Conservation (phyloP, 1,139 yeast genomes). For the Saccharomyces hybrid region DNA sequence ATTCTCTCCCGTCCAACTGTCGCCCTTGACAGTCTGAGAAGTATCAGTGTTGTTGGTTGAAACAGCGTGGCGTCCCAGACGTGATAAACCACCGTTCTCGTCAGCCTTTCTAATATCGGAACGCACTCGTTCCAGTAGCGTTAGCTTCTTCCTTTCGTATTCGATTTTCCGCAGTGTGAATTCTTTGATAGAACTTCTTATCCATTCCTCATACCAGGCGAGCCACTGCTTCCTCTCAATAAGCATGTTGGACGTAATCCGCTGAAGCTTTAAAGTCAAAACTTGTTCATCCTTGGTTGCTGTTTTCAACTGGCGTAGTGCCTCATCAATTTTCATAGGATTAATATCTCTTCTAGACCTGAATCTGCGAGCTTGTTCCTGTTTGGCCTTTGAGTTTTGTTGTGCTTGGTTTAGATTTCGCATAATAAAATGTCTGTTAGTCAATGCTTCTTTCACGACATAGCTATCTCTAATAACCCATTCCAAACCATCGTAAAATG, state of each 20-base stretch:
- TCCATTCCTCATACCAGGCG: constrained; percentile 47
- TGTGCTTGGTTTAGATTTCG: constrained; percentile 80
- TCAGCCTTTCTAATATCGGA: constrained; percentile 72
- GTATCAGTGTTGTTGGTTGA: constrained; percentile 44
- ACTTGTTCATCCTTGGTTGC: constrained; percentile 77
- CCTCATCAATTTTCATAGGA: constrained; percentile 87
- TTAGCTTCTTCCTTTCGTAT: constrained; percentile 74
- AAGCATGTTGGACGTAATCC: constrained; percentile 82
- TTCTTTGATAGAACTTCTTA: constrained; percentile 49
- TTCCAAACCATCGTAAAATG: constrained; percentile 68
- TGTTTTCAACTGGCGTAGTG: constrained; percentile 67
- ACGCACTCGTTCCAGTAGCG: constrained; percentile 67
- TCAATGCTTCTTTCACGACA: constrained; percentile 84
- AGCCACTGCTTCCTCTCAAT: constrained; percentile 53
- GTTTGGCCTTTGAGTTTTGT: constrained; percentile 60
- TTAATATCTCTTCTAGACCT: constrained; percentile 71
- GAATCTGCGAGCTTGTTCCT: constrained; percentile 65
- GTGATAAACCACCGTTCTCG: constrained; percentile 69
- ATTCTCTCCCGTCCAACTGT: constrained; percentile 39
- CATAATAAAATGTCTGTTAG: constrained; percentile 88
- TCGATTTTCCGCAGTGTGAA: constrained; percentile 71
- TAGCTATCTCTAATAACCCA: constrained; percentile 67
- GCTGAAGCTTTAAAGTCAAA: constrained; percentile 62
- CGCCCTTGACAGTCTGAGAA: constrained; percentile 15
- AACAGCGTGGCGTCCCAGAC: constrained; percentile 61